Evolutionary conservation across 495 filamentous ascomycete genomes (phyloP).

Genomic region (Aspergillus hancockii): DNA sequence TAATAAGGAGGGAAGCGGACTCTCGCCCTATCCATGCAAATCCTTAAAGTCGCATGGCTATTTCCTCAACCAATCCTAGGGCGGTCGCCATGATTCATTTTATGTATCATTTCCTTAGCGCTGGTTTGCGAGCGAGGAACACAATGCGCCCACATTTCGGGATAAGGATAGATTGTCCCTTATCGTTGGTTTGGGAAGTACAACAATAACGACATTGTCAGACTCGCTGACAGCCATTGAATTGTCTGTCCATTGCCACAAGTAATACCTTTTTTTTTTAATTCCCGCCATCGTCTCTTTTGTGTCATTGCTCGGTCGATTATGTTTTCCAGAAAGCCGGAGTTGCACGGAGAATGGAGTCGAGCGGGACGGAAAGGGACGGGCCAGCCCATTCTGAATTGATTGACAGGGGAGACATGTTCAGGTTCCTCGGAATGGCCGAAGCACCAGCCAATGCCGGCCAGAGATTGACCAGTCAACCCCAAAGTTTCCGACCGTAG

Average conservation of each 20-base stretch:
- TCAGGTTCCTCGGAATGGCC: conserved; percentile 16
- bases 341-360: conserved; percentile 19
- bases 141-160: neutral
- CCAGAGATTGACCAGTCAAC: conserved; percentile 11
- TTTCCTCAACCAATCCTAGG: conserved; percentile 22
- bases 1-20: conserved; percentile 26
- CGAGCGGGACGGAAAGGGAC: conserved; percentile 48
- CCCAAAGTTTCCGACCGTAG: conserved; percentile 7
- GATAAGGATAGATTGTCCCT: neutral
- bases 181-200: neutral
- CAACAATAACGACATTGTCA: neutral
- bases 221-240: neutral
- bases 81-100: conserved; percentile 34
- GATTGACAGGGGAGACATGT: conserved; percentile 12
- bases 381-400: conserved; percentile 33
- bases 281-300: neutral
- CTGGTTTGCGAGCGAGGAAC: conserved; percentile 7
- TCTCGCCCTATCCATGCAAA: conserved; percentile 32
- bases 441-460: conserved; percentile 10
- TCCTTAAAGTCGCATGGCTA: conserved; percentile 28
- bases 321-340: conserved; percentile 1
- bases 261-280: conserved; percentile 14
- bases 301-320: conserved; percentile 4
- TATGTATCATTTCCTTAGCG: conserved; percentile 16
- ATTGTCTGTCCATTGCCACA: neutral